phyloP scores from a whole-genome alignment of 176 grass and related monocot species.

The Elaeis guineensis region DNA sequence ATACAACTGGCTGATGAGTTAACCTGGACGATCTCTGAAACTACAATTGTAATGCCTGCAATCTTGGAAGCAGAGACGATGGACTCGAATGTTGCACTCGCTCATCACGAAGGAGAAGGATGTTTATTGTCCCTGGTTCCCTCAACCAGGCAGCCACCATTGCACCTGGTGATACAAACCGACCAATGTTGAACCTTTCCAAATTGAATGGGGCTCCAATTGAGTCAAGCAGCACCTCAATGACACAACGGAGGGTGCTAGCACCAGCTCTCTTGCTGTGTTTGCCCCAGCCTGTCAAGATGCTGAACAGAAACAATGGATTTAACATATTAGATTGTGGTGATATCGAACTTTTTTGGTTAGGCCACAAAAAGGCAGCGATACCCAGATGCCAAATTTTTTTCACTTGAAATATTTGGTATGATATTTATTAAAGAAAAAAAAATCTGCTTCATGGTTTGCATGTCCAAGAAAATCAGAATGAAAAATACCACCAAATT shows the following conservation, averaged over 20 bases:
- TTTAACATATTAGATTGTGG: neutral
- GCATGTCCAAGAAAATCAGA: no score
- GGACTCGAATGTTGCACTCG: constrained; percentile 22
- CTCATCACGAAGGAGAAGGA: constrained; percentile 60
- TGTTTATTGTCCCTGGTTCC: constrained; percentile 50
- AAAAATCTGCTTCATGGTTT: no score
- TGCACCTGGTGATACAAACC: constrained; percentile 77
- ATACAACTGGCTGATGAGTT: no score
- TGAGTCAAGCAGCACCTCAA: constrained; percentile 53
- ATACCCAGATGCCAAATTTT: no score
- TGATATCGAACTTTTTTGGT: no score
- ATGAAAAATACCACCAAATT: no score
- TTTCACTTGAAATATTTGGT: no score
- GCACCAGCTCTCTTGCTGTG: constrained; percentile 86
- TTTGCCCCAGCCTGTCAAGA: constrained; percentile 96
- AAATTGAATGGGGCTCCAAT: constrained; percentile 86
- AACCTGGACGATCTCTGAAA: neutral
- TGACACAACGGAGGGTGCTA: constrained; percentile 62
- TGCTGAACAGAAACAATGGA: constrained; percentile 34
- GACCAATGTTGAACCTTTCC: constrained; percentile 75
- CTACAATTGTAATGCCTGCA: constrained; percentile 77
- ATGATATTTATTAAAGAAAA: no score
- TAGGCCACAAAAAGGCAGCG: no score
- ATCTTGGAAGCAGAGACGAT: constrained; percentile 40
- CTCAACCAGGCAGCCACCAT: constrained; percentile 79